phyloP scores from a whole-genome alignment of 495 filamentous ascomycete genomes.

The Stereocaulon alpinum region DNA sequence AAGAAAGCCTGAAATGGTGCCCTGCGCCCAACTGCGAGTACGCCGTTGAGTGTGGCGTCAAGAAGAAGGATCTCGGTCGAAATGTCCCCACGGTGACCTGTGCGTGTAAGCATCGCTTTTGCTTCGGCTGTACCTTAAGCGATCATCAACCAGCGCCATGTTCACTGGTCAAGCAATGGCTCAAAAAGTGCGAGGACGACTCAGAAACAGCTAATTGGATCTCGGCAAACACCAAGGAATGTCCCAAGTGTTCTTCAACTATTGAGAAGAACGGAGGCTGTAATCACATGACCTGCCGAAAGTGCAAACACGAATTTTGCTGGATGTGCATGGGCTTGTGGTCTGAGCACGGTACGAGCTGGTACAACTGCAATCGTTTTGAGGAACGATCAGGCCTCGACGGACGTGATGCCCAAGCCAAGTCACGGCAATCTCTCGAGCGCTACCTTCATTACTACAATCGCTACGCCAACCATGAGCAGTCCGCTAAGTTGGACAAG shows the following conservation, averaged over 20 bases:
- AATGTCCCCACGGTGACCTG: constrained; percentile 87
- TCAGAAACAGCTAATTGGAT: constrained; percentile 99
- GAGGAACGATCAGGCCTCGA: constrained; percentile 91
- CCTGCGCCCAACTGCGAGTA: constrained; percentile 92
- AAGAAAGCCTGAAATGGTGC: constrained; percentile 90
- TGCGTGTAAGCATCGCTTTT: constrained; percentile 74
- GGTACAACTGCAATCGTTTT: constrained; percentile 98
- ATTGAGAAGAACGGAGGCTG: constrained; percentile 99
- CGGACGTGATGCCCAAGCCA: constrained; percentile 81
- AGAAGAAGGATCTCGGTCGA: constrained; percentile 68
- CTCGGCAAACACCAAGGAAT: constrained; percentile 97
- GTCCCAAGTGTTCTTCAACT: constrained; percentile 86
- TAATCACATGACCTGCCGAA: constrained; percentile 99
- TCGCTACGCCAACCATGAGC: constrained; percentile 96
- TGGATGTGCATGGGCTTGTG: constrained; percentile 99
- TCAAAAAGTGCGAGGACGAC: constrained; percentile 97
- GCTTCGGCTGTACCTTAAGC: constrained; percentile 86
- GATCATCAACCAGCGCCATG: constrained; percentile 95
- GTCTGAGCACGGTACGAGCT: constrained; percentile 98
- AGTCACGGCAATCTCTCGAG: constrained; percentile 78
- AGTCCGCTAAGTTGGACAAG: constrained; percentile 92
- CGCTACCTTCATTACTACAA: constrained; percentile 98
- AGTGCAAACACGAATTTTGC: constrained; percentile 98
- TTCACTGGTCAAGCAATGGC: constrained; percentile 83
- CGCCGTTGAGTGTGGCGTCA: constrained; percentile 78